Conservation (phyloP, 768 basidiomycete species). For the Naganishia friedmannii region DNA sequence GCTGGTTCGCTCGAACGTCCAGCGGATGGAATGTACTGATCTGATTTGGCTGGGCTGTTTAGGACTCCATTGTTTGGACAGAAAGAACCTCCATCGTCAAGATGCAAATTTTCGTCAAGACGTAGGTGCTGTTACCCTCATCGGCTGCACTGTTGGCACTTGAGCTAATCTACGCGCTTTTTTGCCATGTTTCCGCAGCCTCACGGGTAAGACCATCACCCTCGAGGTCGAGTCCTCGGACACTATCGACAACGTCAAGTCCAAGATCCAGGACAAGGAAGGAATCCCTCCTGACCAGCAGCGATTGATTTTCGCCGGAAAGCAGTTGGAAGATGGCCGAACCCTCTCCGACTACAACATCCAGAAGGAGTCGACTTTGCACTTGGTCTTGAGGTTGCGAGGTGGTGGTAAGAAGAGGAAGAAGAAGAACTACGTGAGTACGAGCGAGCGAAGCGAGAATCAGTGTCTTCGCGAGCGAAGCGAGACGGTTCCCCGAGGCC, state of each 20-base stretch:
- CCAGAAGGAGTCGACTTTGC: conserved; percentile 98
- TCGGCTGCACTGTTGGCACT: no score
- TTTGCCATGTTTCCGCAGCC: conserved; percentile 57
- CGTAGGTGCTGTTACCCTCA: conserved; percentile 58
- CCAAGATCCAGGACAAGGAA: conserved; percentile 96
- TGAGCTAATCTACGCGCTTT: neutral
- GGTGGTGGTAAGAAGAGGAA: conserved; percentile 99
- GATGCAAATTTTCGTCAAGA: conserved; percentile 99
- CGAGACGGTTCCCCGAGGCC: no score
- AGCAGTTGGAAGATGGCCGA: conserved; percentile 98
- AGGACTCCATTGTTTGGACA: conserved; percentile 32
- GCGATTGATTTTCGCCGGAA: conserved; percentile 97
- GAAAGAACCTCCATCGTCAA: conserved; percentile 33
- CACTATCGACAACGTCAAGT: conserved; percentile 97
- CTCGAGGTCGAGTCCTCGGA: conserved; percentile 96
- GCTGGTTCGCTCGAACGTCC: neutral
- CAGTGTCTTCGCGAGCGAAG: no score
- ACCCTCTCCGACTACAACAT: conserved; percentile 68
- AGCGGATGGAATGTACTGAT: neutral
- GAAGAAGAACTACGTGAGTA: conserved; percentile 86
- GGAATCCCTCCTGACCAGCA: conserved; percentile 79
- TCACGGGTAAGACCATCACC: conserved; percentile 98
- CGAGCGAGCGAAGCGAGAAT: neutral
- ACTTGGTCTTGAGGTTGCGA: conserved; percentile 93
- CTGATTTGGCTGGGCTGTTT: neutral